Base-by-base conservation (phyloP, 2,329 filamentous ascomycete genomes). In the Cadophora malorum region DNA sequence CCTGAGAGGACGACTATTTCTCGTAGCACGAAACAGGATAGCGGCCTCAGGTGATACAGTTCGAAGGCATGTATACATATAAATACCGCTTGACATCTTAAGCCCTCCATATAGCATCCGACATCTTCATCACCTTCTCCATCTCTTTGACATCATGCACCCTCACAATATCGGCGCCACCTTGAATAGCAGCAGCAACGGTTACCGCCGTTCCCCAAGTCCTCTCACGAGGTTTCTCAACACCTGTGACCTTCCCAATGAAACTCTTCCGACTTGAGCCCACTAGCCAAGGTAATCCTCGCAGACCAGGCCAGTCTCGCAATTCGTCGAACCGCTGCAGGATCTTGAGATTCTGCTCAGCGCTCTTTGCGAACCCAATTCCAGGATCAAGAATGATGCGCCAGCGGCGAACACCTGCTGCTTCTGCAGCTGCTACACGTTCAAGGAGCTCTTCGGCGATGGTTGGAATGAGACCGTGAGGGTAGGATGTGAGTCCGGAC, bases 321-420 rank as follows among this genome's bases (percentile, higher is more conserved):
- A 97, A 81, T 71, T 89, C 86, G 9, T 84, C 83, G 38, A 96
- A 80, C 1, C 87, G 81, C 9, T 91, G 84, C 41, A 99, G 81
- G 2, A 99, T 81, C 73, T 93, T 89, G 2, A 97, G 81, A 79
- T 97, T 97, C 78, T 97, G 93, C 50, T 85, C 83, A 64, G 85
- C 83, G 0, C 88, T 90, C 82, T 99, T 99, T 66, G 96, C 94
- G 77, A 99, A 99, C 0, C 96, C 96, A 38, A 99, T 87, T 0
- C 96, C 96, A 0, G 96, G 96, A 78, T 99, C 96, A 1, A 98
- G 87, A 41, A 98, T 89, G 71, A 99, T 96, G 72, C 95, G 91
- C 96, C 96, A 99, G 60, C 94, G 90, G 4, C 92, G 86, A 53
- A 99, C 87, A 0, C 96, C 96, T 0, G 93, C 94, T 16, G 83